Evolutionary conservation across 371 early-diverging fungal species (phyloP), one percentile per base, ranked within the genome.

Genomic region (Parasitella parasitica): DNA sequence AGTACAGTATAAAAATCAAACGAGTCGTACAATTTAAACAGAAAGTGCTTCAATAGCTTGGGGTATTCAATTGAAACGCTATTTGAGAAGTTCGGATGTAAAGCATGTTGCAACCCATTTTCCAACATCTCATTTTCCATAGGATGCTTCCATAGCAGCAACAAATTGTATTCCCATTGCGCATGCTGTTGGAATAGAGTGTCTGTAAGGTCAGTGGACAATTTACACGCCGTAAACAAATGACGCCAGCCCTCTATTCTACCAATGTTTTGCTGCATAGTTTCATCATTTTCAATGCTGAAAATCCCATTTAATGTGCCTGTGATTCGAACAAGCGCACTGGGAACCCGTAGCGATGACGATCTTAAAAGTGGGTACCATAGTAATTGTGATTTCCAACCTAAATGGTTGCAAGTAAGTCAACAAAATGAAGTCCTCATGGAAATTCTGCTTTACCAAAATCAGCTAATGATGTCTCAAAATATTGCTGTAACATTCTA

Each of bases 101-200:
- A 59, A 8, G 49, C 57, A 11, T 57, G 46, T 4, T 54, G 20
- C 4, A 77, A 56, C n/a, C 63, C 54, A 3, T 50, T 16, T 6
- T 30, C 35, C 12, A 71, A 35, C 6, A 67, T 38, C 12, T 34
- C 50, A 28, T 59, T 56, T 28, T 69, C 63, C 11, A 52, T 48
- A 0, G 75, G 75, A 39, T 72, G 70, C 13, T 64, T 62, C 57
- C 62, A 72, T 18, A 71, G 39, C 5, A 63, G 41, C n/a, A 64
- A 26, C 12, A 71, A 27, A 36, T 62, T 64, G 18, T 64, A 65
- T 36, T 43, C 63, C 71, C 74, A 73, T 15, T 62, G 50, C 4
- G 65, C 57, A 8, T 34, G 16, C 2, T 48, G 48, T 20, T 61
- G 34, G 12, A 72, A 72, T 16, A 72, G 11, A 9, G 38, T 24